Conservation (phyloP, 495 filamentous ascomycete species). For the Podospora fimiseda region DNA sequence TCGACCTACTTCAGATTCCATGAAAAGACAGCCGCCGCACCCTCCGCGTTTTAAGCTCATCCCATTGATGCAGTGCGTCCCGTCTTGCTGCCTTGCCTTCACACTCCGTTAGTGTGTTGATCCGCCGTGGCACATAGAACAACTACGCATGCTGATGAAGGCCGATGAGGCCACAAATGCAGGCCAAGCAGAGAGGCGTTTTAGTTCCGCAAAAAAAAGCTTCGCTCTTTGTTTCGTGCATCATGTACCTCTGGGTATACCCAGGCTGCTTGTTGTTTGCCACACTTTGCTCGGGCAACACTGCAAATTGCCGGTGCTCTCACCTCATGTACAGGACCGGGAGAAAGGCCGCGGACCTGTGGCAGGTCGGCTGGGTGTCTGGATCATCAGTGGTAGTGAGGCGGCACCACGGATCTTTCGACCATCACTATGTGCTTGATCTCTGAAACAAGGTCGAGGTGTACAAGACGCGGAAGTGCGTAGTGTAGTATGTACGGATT, state of each 20-base stretch:
- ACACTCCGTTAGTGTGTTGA: not conserved
- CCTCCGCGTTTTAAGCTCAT: not conserved
- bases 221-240: not conserved
- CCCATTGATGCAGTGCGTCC: not conserved
- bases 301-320: slow-evolving; percentile 1
- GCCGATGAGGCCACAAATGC: not conserved
- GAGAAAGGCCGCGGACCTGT: not conserved
- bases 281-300: not conserved
- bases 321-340: not conserved
- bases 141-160: not conserved
- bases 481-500: too few species aligned
- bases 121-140: not conserved
- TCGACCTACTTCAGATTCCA: not conserved
- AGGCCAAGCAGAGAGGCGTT: not conserved
- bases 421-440: not conserved
- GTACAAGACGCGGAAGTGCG: not conserved
- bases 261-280: too few species aligned
- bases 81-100: not conserved
- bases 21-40: not conserved
- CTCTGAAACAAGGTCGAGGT: not conserved
- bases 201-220: not conserved
- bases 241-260: too few species aligned
- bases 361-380: not conserved
- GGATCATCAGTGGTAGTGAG: not conserved
- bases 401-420: not conserved